phyloP scores from a whole-genome alignment of 345 rosid species.

The Geranium rotundifolium region DNA sequence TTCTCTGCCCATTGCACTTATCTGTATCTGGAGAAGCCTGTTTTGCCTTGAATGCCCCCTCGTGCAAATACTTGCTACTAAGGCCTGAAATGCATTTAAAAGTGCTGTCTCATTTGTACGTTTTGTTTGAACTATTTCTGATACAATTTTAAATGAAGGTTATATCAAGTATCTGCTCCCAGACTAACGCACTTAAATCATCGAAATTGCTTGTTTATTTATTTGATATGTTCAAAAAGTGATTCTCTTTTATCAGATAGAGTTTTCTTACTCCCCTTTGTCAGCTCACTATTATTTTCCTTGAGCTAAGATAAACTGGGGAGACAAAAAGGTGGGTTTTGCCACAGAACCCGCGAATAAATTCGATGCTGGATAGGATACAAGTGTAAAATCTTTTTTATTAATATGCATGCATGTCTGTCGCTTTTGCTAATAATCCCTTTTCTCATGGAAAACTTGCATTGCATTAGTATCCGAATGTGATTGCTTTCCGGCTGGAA shows the following conservation, averaged over 20 bases:
- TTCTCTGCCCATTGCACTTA: conserved; percentile 35
- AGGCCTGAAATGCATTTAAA: conserved; percentile 20
- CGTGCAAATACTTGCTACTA: conserved; percentile 15
- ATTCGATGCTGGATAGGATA: conserved; percentile 30
- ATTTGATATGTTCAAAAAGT: background rate
- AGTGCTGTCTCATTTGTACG: conserved; percentile 5
- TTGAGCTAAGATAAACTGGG: conserved; percentile 6
- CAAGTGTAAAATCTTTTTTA: conserved; percentile 28
- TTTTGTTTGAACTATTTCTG: conserved; percentile 7
- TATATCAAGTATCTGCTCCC: background rate
- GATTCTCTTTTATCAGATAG: conserved; percentile 6
- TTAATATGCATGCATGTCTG: conserved; percentile 27
- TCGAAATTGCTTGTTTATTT: background rate
- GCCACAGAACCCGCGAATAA: conserved; percentile 33
- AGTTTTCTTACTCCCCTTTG: background rate
- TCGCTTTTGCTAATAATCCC: conserved; percentile 34
- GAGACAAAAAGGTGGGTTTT: conserved; percentile 12
- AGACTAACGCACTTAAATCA: too few species aligned
- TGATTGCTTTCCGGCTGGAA: background rate
- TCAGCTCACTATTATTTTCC: too few species aligned
- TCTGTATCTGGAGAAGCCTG: conserved; percentile 30
- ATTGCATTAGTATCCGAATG: conserved; percentile 20
- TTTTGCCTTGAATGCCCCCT: conserved; percentile 25
- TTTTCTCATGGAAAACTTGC: too few species aligned
- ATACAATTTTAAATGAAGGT: background rate